Evolutionary conservation across 2,329 filamentous ascomycete genomes (phyloP).

Genomic region (Claviceps spartinae): DNA sequence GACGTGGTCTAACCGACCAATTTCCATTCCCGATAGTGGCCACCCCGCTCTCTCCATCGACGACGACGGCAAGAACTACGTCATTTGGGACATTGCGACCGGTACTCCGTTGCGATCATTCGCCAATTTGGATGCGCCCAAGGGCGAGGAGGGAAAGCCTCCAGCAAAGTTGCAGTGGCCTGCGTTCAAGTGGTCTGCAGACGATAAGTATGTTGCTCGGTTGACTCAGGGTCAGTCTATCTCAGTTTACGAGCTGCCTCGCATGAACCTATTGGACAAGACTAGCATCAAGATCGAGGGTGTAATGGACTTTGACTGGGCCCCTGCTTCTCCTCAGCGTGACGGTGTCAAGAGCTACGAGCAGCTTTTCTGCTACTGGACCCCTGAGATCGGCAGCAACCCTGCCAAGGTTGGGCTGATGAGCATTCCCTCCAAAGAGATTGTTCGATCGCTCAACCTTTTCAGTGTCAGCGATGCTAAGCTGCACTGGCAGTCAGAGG

Average conservation of each 20-base stretch:
- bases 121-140: conserved; percentile 70
- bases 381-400: conserved; percentile 93
- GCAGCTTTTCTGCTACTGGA: conserved; percentile 97
- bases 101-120: conserved; percentile 86
- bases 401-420: conserved; percentile 94
- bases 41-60: conserved; percentile 75
- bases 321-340: conserved; percentile 66
- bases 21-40: conserved; percentile 77
- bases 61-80: conserved; percentile 98
- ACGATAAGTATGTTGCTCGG: conserved; percentile 92
- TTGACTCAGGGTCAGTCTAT: conserved; percentile 81
- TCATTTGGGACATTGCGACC: conserved; percentile 94
- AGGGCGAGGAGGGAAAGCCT: conserved; percentile 44
- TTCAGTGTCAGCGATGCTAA: conserved; percentile 98
- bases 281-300: conserved; percentile 91
- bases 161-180: conserved; percentile 90
- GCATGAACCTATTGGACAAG: conserved; percentile 84
- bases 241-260: conserved; percentile 77
- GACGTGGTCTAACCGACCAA: conserved; percentile 91
- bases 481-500: conserved; percentile 96
- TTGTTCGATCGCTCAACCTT: conserved; percentile 86
- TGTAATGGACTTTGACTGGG: conserved; percentile 97
- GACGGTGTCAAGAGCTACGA: conserved; percentile 85
- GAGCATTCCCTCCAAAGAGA: conserved; percentile 88
- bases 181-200: conserved; percentile 97